Evolutionary conservation across 257 asterid species (phyloP).

Genomic region (Coffea eugenioides): DNA sequence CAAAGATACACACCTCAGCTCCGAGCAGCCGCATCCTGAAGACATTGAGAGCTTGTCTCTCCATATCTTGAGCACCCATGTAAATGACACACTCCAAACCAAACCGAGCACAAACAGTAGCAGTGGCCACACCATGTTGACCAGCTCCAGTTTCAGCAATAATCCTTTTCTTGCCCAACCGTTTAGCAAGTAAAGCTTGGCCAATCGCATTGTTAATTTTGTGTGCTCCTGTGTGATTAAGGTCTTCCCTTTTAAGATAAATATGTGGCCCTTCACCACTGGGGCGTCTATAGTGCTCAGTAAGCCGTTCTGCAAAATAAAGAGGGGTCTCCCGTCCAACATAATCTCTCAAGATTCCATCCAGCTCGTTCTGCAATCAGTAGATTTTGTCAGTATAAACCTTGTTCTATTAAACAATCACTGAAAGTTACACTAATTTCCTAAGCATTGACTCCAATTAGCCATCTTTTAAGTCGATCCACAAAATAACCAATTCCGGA

Average conservation of each 20-base stretch:
- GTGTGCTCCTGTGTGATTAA: conserved; percentile 97
- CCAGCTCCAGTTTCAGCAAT: conserved; percentile 99
- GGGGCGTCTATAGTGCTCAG: conserved; percentile 71
- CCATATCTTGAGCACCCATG: conserved; percentile 99
- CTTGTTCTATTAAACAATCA: neutral
- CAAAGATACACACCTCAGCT: conserved; percentile 70
- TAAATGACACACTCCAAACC: conserved; percentile 77
- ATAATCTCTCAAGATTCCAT: conserved; percentile 80
- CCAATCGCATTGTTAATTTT: conserved; percentile 91
- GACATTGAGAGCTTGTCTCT: conserved; percentile 90
- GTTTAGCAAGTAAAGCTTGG: conserved; percentile 90
- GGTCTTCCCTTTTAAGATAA: conserved; percentile 91
- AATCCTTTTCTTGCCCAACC: conserved; percentile 81
- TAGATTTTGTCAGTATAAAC: neutral
- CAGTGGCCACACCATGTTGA: conserved; percentile 98
- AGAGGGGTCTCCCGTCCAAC: conserved; percentile 97
- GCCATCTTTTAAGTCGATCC: neutral
- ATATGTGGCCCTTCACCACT: conserved; percentile 81
- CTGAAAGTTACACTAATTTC: neutral
- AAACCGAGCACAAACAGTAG: conserved; percentile 96
- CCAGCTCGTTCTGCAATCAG: conserved; percentile 64
- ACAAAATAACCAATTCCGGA: neutral
- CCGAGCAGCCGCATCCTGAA: conserved; percentile 94
- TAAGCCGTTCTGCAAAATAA: conserved; percentile 84
- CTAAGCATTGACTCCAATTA: neutral